Base-by-base conservation (phyloP, 169 alveolate species). In the Plasmodium adleri region DNA sequence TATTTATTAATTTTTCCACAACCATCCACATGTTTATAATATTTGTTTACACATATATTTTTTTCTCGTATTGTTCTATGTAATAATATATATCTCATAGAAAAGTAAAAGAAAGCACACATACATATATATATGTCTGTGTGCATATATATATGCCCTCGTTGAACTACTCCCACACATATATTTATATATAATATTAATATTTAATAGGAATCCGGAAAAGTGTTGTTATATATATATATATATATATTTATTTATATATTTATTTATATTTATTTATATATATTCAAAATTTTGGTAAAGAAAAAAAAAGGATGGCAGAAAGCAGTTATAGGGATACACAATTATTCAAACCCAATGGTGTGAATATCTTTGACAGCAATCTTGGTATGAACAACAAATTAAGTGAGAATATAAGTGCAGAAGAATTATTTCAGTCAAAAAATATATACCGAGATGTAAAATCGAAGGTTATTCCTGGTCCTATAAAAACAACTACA, bases 391-490 rank as follows among this genome's bases (percentile, higher is more conserved):
- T 22, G n/a, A 63, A 9, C 15, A 63, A 67, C 5, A 50, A n/a
- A 58, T 20, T 17, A 10, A 59, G 45, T 10, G 62, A 59, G 47
- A 64, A 22, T n/a, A 56, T 64, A 1, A 15, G 47, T 8, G 49
- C 74, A 8, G 89, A 76, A 39, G 49, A 76, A 9, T 70, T 76
- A 56, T 76, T 64, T 20, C 52, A 28, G 4, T 22, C 68, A 13
- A 59, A 76, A 43, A 76, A 64, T 24, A 45, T 76, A 15, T 47
- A 47, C 32, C 39, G 15, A 76, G 70, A 76, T 49, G 89, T 76
- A 20, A 50, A 76, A 6, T 22, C 47, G 43, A 43, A 63, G 9
- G 76, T 76, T 13, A 76, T 20, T 8, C 45, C 71, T 6, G 89
- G 66, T 20, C 74, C 74, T 20, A 24, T 76, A 12, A 76, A 76